Base-by-base conservation (phyloP, 2,329 filamentous ascomycete genomes). In the Pyrenochaeta sp. region DNA sequence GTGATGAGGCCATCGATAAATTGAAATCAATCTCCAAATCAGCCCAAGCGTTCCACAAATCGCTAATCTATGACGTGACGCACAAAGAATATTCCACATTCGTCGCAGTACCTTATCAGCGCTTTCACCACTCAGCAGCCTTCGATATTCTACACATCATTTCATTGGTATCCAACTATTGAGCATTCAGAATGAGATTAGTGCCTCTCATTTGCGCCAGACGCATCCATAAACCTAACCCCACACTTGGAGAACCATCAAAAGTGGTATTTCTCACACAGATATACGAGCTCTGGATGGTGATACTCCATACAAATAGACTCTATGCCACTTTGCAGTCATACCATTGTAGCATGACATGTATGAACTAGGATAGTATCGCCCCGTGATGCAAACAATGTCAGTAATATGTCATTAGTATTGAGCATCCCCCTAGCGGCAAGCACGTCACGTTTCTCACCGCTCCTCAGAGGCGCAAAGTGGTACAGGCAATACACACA, bases 391-490 rank as follows among this genome's bases (percentile, higher is more conserved):
- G 7, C 35, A 11, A 51, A 45, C 42, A 44, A 41, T 43, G 31
- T 43, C 43, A 50, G 37, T 40, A 43, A 41, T 18, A 35, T 17
- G 33, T 20, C 10, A 33, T 17, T 52, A 42, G 6, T 23, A 4
- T 62, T 64, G 51, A 51, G 52, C 47, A 30, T 42, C 57, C 54
- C 45, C 33, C 60, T 49, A 61, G 41, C 37, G 54, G 47, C 54
- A 51, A 56, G 54, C 55, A 56, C 54, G 49, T 61, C 53, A 45
- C 49, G 17, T 23, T 11, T 27, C 45, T 67, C 60, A 63, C 61
- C 61, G 61, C 61, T 40, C 41, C 48, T 42, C 20, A 33, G 29
- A 6, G 40, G 41, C 36, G 42, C 33, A 27, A n/a, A 20, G 18
- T 29, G 14, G 11, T 29, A 17, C 23, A 42, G 23, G 21, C 17